Evolutionary conservation across 495 filamentous ascomycete genomes (phyloP).

Genomic region (Daldinia loculata): DNA sequence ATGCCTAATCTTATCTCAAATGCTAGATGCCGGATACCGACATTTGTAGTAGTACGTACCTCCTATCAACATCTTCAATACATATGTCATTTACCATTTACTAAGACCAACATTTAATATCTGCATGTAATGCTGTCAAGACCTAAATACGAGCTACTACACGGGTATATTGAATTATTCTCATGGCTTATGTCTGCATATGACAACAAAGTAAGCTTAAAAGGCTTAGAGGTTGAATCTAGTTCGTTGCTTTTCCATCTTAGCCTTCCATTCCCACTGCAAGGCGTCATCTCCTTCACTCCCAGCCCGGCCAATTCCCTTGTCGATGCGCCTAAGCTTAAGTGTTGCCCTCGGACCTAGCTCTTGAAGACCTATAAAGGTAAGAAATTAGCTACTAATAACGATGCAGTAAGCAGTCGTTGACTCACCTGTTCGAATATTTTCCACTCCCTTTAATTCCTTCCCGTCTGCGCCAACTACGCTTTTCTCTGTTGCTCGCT

Average conservation of each 20-base stretch:
- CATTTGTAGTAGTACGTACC: background rate
- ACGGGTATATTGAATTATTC: slow-evolving; percentile 27
- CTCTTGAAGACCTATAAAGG: slow-evolving; percentile 43
- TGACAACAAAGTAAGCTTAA: background rate
- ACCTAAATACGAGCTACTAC: background rate
- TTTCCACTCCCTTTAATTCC: slow-evolving; percentile 80
- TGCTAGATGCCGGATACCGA: background rate
- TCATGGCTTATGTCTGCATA: background rate
- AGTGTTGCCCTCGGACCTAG: slow-evolving; percentile 43
- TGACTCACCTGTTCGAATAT: slow-evolving; percentile 74
- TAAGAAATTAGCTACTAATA: background rate
- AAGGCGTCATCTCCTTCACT: slow-evolving; percentile 72
- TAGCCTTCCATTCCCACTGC: slow-evolving; percentile 93
- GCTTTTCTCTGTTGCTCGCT: slow-evolving; percentile 82
- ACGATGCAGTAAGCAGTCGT: background rate
- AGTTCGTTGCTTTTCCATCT: slow-evolving; percentile 92
- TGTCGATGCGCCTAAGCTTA: slow-evolving; percentile 83
- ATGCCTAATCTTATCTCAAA: background rate
- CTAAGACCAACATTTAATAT: background rate
- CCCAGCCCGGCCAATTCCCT: slow-evolving; percentile 81
- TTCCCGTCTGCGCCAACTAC: slow-evolving; percentile 89
- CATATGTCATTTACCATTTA: too few relatives aligned
- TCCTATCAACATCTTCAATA: background rate
- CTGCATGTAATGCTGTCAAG: background rate
- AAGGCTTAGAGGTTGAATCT: slow-evolving; percentile 80